Percentiles rank a stretch among this genome's conserved stretches.
Conservation (phyloP, 192 early-diverging fungal species). For the Backusella liffmaniae region DNA sequence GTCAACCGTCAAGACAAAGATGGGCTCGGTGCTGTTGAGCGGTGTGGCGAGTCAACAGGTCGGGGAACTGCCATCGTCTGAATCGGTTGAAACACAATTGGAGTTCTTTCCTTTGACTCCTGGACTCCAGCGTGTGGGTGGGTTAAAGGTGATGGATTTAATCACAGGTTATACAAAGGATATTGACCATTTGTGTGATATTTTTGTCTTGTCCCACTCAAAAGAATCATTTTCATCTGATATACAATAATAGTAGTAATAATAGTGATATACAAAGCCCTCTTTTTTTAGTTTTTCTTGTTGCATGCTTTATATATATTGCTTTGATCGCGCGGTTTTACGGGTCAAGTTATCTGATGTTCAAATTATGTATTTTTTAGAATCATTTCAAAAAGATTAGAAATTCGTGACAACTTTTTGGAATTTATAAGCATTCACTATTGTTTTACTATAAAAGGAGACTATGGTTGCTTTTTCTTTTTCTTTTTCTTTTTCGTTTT, state of each 20-base stretch:
- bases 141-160: conserved; percentile 70
- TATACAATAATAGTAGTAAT: neutral
- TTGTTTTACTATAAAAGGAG: neutral
- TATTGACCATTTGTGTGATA: conserved; percentile 75
- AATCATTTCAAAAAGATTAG: neutral
- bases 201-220: conserved; percentile 48
- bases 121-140: conserved; percentile 85
- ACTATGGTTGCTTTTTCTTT: neutral
- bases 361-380: neutral
- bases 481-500: neutral
- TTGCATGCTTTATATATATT: neutral
- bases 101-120: conserved; percentile 81
- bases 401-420: neutral
- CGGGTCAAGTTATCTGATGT: neutral
- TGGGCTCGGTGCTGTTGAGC: conserved; percentile 70
- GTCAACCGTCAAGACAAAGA: conserved; percentile 70
- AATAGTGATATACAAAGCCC: neutral
- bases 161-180: conserved; percentile 75
- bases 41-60: conserved; percentile 58
- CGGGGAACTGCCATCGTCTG: conserved; percentile 60
- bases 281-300: neutral
- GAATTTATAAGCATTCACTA: neutral
- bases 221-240: conserved; percentile 3
- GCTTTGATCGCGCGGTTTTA: neutral
- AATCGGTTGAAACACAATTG: conserved; percentile 61